Evolutionary conservation across 805 yeast genomes (phyloP), one percentile per base, ranked within the genome.

Genomic region (Candida boidinii): DNA sequence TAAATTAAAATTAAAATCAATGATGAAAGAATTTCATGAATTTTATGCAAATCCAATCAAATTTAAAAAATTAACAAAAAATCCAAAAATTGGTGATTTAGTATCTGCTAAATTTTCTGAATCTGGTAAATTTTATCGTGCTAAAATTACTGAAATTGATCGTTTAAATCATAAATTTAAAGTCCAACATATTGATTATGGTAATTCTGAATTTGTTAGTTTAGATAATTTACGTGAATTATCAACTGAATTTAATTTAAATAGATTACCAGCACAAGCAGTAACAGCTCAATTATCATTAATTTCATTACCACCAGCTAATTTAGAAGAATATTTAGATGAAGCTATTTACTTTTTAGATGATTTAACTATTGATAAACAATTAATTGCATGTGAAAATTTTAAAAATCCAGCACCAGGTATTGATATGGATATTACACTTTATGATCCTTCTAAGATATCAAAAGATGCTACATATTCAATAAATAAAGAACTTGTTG

Each of bases 181-280:
- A 34, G 76, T 79, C 20, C 67, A 67, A 43, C 75, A 76, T 38
- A 53, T 79, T 29, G 88, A 79, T 49, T 73, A 70, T 38, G 87
- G 87, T 21, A 69, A 66, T 30, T 48, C 57, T 24, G 77, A 70
- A 44, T 46, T 49, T 20, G 73, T 75, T 8, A 39, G 67, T 10
- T 46, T 62, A 25, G 38, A 60, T 1, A 57, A 70, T 14, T 56
- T 80, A 39, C 57, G 79, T 38, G 59, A 61, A 3, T 61, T 80
- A 34, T 80, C 86, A 12, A 34, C 63, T 22, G 67, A 68, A 45
- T 76, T 67, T 49, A 55, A 58, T 5, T 33, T 55, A 18, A 36
- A 57, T 7, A 43, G 54, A 1, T 53, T 54, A 28, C 70, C 76
- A 28, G 62, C 72, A 10, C 79, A 77, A 49, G 79, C 79, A 11